Conservation (phyloP, 768 basidiomycete species). For the Tulasnella sp. region DNA sequence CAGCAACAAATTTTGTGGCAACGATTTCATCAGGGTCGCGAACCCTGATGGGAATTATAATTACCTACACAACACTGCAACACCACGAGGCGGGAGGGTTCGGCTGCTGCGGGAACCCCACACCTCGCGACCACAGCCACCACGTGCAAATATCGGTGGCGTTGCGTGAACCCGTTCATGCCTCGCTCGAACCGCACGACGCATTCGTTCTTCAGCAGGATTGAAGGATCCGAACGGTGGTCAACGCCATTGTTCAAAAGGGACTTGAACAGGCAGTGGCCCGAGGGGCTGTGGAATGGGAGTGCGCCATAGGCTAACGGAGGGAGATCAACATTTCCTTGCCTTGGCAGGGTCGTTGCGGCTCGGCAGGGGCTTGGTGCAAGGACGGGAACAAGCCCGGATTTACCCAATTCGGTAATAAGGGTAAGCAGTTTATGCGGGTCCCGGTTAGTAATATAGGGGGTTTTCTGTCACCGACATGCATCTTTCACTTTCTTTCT, state of each 20-base stretch:
- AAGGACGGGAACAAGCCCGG: no score
- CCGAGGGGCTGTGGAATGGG: not conserved
- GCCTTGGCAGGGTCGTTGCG: no score
- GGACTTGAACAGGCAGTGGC: not conserved
- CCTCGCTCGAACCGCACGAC: not conserved
- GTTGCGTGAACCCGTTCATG: not conserved
- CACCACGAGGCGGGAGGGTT: not conserved
- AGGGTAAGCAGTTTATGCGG: no score
- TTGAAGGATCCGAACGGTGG: not conserved
- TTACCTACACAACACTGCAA: no score
- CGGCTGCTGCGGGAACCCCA: not conserved
- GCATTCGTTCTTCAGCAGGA: not conserved
- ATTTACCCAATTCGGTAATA: no score
- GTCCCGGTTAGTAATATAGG: no score
- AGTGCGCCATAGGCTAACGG: not conserved
- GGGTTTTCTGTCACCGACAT: no score
- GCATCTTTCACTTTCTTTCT: no score
- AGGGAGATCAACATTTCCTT: not conserved
- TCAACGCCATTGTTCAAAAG: not conserved
- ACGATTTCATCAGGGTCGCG: no score
- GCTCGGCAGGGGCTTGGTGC: no score
- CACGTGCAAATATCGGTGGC: not conserved
- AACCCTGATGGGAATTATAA: no score
- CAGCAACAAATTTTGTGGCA: no score
- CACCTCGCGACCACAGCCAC: not conserved